Conservation (phyloP, 352 stramenopile genomes). For the Blastocystis hominis region DNA sequence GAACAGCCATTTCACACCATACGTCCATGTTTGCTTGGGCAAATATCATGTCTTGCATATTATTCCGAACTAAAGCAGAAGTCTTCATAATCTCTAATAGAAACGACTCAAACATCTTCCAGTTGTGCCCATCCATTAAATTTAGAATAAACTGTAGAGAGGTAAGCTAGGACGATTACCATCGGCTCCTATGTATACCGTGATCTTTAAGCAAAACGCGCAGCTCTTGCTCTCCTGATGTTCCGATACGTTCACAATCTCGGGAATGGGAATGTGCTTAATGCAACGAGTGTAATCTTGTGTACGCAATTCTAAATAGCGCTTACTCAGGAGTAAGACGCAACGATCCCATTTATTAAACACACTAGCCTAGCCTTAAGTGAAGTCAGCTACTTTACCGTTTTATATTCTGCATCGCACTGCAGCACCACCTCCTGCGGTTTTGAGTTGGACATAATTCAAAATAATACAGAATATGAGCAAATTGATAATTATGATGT, state of each 20-base stretch:
- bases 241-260: not conserved
- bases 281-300: not conserved
- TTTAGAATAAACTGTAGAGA: not conserved
- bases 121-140: slow-evolving; percentile 25
- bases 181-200: not conserved
- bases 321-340: not conserved
- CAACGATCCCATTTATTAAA: not conserved
- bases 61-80: not conserved
- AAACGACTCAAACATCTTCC: slow-evolving; percentile 14
- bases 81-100: slow-evolving; percentile 37
- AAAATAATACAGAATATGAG: too few relatives aligned
- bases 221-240: not conserved
- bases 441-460: not conserved
- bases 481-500: too few relatives aligned
- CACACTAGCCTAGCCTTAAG: not conserved
- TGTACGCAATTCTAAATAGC: slow-evolving; percentile 2
- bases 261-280: slow-evolving; percentile 14
- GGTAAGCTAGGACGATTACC: not conserved
- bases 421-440: not conserved
- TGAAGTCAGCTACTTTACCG: not conserved
- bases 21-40: slow-evolving; percentile 29
- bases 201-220: not conserved
- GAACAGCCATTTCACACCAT: not conserved
- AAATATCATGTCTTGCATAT: slow-evolving; percentile 44
- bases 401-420: not conserved